Conservation (phyloP, 371 early-diverging fungal genomes). For the Vairimorpha ceranae region DNA sequence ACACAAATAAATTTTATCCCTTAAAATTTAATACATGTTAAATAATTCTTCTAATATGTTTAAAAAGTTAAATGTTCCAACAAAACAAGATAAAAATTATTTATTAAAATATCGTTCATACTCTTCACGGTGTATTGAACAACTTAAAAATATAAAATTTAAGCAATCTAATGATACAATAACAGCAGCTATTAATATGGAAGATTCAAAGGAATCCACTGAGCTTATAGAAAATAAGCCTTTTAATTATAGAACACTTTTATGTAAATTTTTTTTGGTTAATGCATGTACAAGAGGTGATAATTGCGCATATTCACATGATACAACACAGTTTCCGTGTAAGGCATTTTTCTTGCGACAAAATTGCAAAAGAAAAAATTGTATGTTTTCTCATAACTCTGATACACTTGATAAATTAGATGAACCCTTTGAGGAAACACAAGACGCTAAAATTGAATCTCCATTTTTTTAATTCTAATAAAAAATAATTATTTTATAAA, state of each 20-base stretch:
- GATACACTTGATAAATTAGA: constrained; percentile 42
- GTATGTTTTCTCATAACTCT: constrained; percentile 59
- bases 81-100: constrained; percentile 24
- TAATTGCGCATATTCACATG: constrained; percentile 61
- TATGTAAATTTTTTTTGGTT: constrained; percentile 61
- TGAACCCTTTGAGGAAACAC: constrained; percentile 20
- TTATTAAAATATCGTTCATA: constrained; percentile 24
- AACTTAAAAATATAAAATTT: background rate
- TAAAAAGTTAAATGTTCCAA: constrained; percentile 35
- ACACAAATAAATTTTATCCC: no score
- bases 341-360: constrained; percentile 55
- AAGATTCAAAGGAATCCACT: no score
- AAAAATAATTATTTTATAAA: no score
- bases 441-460: background rate
- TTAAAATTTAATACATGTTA: background rate
- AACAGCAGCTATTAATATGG: background rate
- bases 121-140: background rate
- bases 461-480: background rate
- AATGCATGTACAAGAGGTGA: constrained; percentile 60
- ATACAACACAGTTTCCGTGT: constrained; percentile 59
- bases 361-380: constrained; percentile 58
- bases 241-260: constrained; percentile 50
- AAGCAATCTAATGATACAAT: no score
- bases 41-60: constrained; percentile 6
- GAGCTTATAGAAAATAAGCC: background rate